Base-by-base conservation (phyloP, 179 eudicot species). In the Silene coronaria region DNA sequence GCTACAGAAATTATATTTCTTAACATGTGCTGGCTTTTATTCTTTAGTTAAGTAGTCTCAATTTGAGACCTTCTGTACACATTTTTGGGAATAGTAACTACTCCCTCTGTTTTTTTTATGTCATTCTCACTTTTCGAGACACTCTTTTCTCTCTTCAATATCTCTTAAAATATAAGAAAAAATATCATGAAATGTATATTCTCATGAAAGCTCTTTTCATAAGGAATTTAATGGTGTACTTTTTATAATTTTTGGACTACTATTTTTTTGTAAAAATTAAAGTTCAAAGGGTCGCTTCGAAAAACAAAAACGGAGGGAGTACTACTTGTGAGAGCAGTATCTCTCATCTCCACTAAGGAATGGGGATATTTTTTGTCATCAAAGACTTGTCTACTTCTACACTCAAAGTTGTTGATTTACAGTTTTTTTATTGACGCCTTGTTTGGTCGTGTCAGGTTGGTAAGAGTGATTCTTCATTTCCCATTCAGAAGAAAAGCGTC, bases 401-500 rank as follows among this genome's bases (percentile, higher is more conserved):
- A 26, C 24, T 1, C 75, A 11, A 30, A 74, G 71, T 61, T 24
- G 9, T 45, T 78, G 76, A 67, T 78, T 42, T 58, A 32, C 13
- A 45, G 17, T 36, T 32, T 45, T 19, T 77, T 71, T 66, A 3
- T 34, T 55, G 48, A 69, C 30, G 21, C 24, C 28, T n/a, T 63
- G 24, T 46, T 76, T 75, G 55, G 32, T 14, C 67, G 83, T 59
- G 27, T 26, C 81, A 95, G 99, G 78, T 95, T 61, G 99, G 99
- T 80, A 85, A 80, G 77, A 87, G 97, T 74, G 97, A 95, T 77
- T 79, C 87, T 76, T 88, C 99, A 22, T 95, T 87, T 85, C 99
- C 99, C 78, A 91, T 95, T 75, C 99, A 95, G 83, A 95, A 95
- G 90, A 95, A 95, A 88, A 88, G 88, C 78, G 97, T 90, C 75